Evolutionary conservation across 257 asterid species (phyloP).

Genomic region (Petunia axillaris): DNA sequence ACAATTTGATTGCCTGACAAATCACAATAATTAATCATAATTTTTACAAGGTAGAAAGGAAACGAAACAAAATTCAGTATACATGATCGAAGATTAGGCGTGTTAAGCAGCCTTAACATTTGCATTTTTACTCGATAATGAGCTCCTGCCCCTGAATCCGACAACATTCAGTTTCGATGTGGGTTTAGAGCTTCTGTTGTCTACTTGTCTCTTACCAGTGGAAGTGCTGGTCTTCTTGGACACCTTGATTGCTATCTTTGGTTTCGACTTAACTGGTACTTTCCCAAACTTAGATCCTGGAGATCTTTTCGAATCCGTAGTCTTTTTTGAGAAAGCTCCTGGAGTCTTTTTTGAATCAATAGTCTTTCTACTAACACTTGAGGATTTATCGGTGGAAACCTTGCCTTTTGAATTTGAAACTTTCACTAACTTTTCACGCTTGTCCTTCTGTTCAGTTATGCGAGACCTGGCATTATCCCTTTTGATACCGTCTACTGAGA

Average conservation of each 20-base stretch:
- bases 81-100: background rate
- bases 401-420: conserved; percentile 51
- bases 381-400: conserved; percentile 40
- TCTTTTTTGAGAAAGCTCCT: conserved; percentile 33
- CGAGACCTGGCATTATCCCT: conserved; percentile 80
- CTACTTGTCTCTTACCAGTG: conserved; percentile 46
- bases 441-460: conserved; percentile 73
- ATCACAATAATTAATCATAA: background rate
- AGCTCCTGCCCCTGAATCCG: conserved; percentile 91
- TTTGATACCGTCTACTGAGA: conserved; percentile 70
- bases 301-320: conserved; percentile 29
- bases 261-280: conserved; percentile 40
- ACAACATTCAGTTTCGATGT: conserved; percentile 74
- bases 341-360: conserved; percentile 40
- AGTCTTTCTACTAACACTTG: conserved; percentile 46
- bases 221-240: conserved; percentile 43
- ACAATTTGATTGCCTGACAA: background rate
- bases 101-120: conserved; percentile 49
- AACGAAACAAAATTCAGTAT: background rate
- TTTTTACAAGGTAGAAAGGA: background rate
- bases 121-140: conserved; percentile 33
- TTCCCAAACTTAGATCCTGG: conserved; percentile 42
- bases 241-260: conserved; percentile 42
- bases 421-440: conserved; percentile 49
- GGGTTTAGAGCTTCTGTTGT: conserved; percentile 44